phyloP scores from a whole-genome alignment of 2,329 filamentous ascomycete genomes.

The Xylaria digitata region DNA sequence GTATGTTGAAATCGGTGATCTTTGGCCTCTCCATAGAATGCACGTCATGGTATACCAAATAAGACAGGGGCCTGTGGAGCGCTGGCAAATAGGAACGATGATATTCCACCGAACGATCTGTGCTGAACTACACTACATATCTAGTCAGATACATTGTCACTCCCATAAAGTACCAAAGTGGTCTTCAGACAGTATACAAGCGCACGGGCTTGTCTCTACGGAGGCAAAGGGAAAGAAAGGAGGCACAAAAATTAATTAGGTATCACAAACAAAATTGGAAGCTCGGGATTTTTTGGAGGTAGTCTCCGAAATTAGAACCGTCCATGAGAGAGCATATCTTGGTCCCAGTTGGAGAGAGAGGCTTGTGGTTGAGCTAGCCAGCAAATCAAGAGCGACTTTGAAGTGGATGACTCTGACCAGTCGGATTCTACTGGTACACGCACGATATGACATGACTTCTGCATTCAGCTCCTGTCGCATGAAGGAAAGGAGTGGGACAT shows the following conservation, averaged over 20 bases:
- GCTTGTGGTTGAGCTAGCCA: slow-evolving; percentile 23
- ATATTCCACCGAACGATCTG: slow-evolving; percentile 8
- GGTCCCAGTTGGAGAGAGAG: slow-evolving; percentile 30
- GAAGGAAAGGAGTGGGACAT: slow-evolving; percentile 18
- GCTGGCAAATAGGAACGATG: slow-evolving; percentile 1
- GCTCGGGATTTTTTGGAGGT: slow-evolving; percentile 22
- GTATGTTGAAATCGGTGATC: neutral
- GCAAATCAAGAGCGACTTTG: slow-evolving; percentile 28
- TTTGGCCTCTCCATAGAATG: neutral
- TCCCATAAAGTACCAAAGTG: no score
- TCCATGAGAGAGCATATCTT: slow-evolving; percentile 20
- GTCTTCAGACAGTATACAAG: neutral
- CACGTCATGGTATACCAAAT: slow-evolving; percentile 14
- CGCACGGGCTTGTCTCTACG: neutral
- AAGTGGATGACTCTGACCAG: slow-evolving; percentile 21
- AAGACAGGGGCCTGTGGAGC: slow-evolving; percentile 22
- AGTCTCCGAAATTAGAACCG: slow-evolving; percentile 28
- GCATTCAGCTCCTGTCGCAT: slow-evolving; percentile 27
- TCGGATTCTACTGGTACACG: slow-evolving; percentile 34
- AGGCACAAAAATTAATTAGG: slow-evolving; percentile 4
- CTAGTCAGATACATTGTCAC: neutral
- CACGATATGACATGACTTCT: slow-evolving; percentile 35
- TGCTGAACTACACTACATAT: neutral
- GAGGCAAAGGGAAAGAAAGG: neutral
- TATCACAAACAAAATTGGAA: slow-evolving; percentile 29